Evolutionary conservation across 768 basidiomycete genomes (phyloP).

Genomic region (Rhodotorula graminis): DNA sequence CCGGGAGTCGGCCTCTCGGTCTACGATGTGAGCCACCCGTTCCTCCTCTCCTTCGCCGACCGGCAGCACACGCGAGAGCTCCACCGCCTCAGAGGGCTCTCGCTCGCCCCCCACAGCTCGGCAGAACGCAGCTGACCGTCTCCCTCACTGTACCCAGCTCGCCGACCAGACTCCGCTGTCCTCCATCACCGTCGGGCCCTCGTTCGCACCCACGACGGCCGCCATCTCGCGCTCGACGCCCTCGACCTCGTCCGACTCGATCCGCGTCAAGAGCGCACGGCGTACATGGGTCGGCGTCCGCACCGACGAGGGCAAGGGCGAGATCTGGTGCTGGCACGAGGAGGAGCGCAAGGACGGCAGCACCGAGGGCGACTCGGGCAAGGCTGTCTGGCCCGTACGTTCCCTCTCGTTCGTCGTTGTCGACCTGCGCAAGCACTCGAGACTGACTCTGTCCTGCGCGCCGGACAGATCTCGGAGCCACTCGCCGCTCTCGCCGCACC

Average conservation of each 20-base stretch:
- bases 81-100: constrained; percentile 8
- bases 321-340: constrained; percentile 39
- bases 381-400: constrained; percentile 35
- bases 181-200: constrained; percentile 35
- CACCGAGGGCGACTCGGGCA: constrained; percentile 33
- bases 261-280: constrained; percentile 32
- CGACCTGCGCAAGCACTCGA: neutral
- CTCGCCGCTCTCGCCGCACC: constrained; percentile 27
- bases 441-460: too few species aligned
- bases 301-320: constrained; percentile 22
- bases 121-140: too few species aligned
- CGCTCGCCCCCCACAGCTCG: too few species aligned
- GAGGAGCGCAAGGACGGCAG: constrained; percentile 38
- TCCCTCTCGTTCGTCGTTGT: neutral
- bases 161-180: constrained; percentile 37
- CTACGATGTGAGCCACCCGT: constrained; percentile 24
- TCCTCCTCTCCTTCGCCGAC: too few species aligned
- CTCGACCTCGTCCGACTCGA: constrained; percentile 20
- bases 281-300: constrained; percentile 35
- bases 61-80: too few species aligned
- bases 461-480: constrained; percentile 25
- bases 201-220: constrained; percentile 29
- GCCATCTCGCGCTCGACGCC: constrained; percentile 35
- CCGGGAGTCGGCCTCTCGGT: constrained; percentile 27
- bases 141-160: constrained; percentile 6